Conservation (phyloP, 805 yeast species). For the Jamesozyma hellenica region DNA sequence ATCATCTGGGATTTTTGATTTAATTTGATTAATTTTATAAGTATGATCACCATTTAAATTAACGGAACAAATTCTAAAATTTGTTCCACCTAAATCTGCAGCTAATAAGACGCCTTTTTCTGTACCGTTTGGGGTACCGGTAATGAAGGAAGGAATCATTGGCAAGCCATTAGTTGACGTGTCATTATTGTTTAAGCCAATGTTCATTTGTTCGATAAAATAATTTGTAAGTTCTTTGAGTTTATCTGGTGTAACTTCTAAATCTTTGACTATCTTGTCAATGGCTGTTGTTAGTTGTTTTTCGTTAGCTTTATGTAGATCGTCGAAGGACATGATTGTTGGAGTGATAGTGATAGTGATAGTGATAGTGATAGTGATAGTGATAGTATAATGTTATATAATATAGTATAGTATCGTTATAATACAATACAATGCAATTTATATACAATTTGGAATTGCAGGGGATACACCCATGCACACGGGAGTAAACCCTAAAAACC, state of each 20-base stretch:
- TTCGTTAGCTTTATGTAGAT: conserved; percentile 18
- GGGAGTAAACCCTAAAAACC: too few relatives aligned
- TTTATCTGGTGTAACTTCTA: conserved; percentile 19
- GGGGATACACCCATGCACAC: too few relatives aligned
- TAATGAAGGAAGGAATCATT: conserved; percentile 90
- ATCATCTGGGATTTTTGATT: conserved; percentile 69
- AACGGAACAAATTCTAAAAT: conserved; percentile 89
- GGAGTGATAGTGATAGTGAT: too few relatives aligned
- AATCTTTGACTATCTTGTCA: conserved; percentile 20
- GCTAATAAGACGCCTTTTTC: conserved; percentile 80
- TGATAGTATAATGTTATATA: too few relatives aligned
- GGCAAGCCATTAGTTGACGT: conserved; percentile 45
- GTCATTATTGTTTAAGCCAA: conserved; percentile 35
- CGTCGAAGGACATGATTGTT: conserved; percentile 23
- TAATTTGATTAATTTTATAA: conserved; percentile 62
- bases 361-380: too few relatives aligned
- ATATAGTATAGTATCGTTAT: too few relatives aligned
- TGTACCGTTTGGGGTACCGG: conserved; percentile 75
- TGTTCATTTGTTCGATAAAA: conserved; percentile 51
- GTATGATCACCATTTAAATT: conserved; percentile 65
- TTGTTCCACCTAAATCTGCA: conserved; percentile 93
- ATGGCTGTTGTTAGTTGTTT: conserved; percentile 19
- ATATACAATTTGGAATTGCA: too few relatives aligned
- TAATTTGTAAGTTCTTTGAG: conserved; percentile 33
- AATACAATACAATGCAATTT: too few relatives aligned